Evolutionary conservation across 179 eudicot genomes (phyloP), one percentile per base, ranked within the genome.

Genomic region (Vitellaria paradoxa): DNA sequence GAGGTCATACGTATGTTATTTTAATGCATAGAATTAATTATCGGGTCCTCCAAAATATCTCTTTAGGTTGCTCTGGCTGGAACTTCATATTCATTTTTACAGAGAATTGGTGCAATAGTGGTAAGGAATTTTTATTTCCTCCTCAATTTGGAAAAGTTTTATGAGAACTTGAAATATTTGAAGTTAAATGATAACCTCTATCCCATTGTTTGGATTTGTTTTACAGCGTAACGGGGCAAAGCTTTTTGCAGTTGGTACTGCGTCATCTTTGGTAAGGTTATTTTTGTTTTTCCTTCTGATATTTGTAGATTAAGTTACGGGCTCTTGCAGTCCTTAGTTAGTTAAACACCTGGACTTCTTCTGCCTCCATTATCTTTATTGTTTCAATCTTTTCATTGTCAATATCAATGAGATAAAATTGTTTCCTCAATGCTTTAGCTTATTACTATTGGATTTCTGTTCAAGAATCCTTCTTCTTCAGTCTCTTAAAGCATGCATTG

Each of bases 201-300:
- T 73, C 73, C 70, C 56, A 46, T 70, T 78, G 46, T 47, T 42
- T 73, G 63, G 5, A 18, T 20, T 74, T 62, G 49, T 80, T 57
- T 76, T 82, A 72, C 97, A 95, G 99, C 91, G 92, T 7, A 95
- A 95, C 77, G 99, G 99, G 67, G 76, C 91, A 30, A 95, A 95
- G 87, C 95, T 95, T 75, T 90, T 93, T 79, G 98, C 87, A 70
- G 97, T 95, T 70, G 97, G 99, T 74, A 88, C 97, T 21, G 63
- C 89, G 30, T 89, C 97, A 59, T 95, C 97, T 71, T 81, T 93
- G 99, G 99, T 93, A 91, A 68, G 83, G 57, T 64, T 49, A 15
- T 42, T 24, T 64, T 71, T 7, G 26, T 45, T 66, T 66, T n/a
- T 24, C 62, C 56, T 3, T 37, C 52, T 50, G 9, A 10, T 52